Evolutionary conservation across 352 stramenopile species (phyloP).

Genomic region (Elongisporangium senticosum): DNA sequence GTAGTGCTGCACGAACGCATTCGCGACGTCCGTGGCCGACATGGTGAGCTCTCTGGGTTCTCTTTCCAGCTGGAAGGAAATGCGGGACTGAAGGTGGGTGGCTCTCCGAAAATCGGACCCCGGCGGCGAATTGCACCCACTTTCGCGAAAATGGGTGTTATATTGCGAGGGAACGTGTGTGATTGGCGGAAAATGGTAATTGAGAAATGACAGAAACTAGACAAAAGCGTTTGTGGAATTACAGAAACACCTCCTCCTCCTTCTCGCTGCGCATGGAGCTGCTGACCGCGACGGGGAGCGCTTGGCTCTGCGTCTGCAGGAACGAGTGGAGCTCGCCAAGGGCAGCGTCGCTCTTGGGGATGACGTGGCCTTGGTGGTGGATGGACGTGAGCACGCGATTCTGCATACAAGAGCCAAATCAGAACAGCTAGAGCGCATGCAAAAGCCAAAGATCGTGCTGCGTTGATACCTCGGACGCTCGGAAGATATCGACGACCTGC

Average conservation of each 20-base stretch:
- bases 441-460: conserved; percentile 2
- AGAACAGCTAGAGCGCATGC: neutral
- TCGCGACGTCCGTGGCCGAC: conserved; percentile 80
- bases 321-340: conserved; percentile 50
- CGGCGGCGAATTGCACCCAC: conserved; percentile 1
- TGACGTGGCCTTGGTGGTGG: conserved; percentile 74
- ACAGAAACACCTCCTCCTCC: conserved; percentile 8
- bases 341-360: conserved; percentile 66
- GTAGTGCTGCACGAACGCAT: conserved; percentile 85
- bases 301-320: conserved; percentile 21
- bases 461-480: conserved; percentile 31
- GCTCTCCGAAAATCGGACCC: conserved; percentile 3
- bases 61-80: neutral
- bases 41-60: conserved; percentile 28
- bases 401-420: conserved; percentile 15
- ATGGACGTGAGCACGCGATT: conserved; percentile 48
- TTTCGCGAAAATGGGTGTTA: conserved; percentile 6
- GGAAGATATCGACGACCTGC: conserved; percentile 63
- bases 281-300: conserved; percentile 3
- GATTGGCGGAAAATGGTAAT: neutral
- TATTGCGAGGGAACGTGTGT: neutral
- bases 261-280: neutral
- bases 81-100: neutral
- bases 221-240: conserved; percentile 1
- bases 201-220: neutral